Evolutionary conservation across 768 basidiomycete species (phyloP), one percentile per base, ranked within the genome.

Genomic region (Calocera viscosa): DNA sequence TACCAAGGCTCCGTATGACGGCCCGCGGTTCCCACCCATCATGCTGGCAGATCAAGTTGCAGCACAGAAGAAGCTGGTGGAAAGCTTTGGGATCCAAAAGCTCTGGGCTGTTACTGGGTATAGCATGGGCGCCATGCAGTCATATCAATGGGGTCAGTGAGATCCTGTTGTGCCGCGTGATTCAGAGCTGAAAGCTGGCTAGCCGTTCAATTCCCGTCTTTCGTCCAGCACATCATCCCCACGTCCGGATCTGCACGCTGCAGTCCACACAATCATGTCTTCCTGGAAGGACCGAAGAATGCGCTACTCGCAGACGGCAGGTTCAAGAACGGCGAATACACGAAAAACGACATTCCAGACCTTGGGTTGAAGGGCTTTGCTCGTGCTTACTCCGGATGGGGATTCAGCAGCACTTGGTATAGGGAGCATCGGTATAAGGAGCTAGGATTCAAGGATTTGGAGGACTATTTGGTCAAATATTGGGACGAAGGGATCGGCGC

Each of bases 311-410:
- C 65, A 0, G 65, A 28, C 32, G 53, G 65, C 38, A 47, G 49
- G 49, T 68, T 65, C 43, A 49, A 65, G 47, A 65, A 49, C 30
- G 41, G 41, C 7, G 41, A 43, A 40, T 68, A 64, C 64, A 64
- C 65, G 33, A 22, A 26, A 24, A n/a, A 64, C 26, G 49, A 35
- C 32, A 14, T 30, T 33, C 65, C 30, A 3, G n/a, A 17, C 2
- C 40, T 16, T 22, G 65, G 53, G 24, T 7, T 60, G 26, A 66
- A 66, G 26, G 65, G 41, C 10, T 66, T 66, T 39, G 65, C 41
- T 2, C n/a, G 65, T 7, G 65, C 49, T 11, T 66, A 49, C 32
- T 43, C 65, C 3, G 65, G 65, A 24, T 66, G 65, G 65, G 65
- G 65, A 2, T 49, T 66, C 32, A 47, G 41, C 1, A 43, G 49